Percentiles rank a stretch among this genome's conserved stretches.
phyloP scores from a whole-genome alignment of 768 basidiomycete genomes.

The Amanita muscaria region DNA sequence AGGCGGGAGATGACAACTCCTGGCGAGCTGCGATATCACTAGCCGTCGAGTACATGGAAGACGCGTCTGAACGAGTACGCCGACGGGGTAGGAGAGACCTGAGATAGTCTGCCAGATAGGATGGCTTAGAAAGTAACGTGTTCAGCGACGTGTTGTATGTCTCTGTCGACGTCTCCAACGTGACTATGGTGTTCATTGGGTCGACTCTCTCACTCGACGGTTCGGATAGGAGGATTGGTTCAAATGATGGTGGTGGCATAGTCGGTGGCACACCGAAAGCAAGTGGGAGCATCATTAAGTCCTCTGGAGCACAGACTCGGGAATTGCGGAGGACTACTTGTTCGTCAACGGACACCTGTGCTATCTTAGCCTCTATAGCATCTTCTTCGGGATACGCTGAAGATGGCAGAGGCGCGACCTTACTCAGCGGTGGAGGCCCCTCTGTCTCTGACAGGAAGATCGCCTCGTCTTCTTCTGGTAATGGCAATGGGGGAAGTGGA shows the following conservation, averaged over 20 bases:
- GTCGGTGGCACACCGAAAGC: constrained; percentile 31
- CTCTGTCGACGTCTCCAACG: constrained; percentile 64
- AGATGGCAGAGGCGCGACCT: constrained; percentile 20
- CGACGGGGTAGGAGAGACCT: constrained; percentile 31
- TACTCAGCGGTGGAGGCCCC: constrained; percentile 26
- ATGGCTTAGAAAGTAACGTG: constrained; percentile 62
- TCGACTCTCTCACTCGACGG: constrained; percentile 41
- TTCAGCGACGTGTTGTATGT: constrained; percentile 58
- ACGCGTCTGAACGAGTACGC: constrained; percentile 33
- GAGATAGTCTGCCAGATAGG: constrained; percentile 53
- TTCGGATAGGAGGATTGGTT: constrained; percentile 56
- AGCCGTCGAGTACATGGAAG: constrained; percentile 47
- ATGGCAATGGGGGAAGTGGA: constrained; percentile 47
- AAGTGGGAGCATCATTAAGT: constrained; percentile 40
- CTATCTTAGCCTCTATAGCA: background rate
- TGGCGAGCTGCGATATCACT: constrained; percentile 50
- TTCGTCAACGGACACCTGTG: constrained; percentile 7
- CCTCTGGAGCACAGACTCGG: constrained; percentile 24
- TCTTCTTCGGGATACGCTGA: constrained; percentile 6
- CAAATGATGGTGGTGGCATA: constrained; percentile 43
- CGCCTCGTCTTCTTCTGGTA: constrained; percentile 25
- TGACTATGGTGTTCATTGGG: constrained; percentile 55
- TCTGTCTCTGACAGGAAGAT: constrained; percentile 19
- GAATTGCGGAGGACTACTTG: constrained; percentile 29
- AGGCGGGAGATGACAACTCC: constrained; percentile 51